phyloP scores from a whole-genome alignment of 768 basidiomycete species.

The Favolaschia claudopus region DNA sequence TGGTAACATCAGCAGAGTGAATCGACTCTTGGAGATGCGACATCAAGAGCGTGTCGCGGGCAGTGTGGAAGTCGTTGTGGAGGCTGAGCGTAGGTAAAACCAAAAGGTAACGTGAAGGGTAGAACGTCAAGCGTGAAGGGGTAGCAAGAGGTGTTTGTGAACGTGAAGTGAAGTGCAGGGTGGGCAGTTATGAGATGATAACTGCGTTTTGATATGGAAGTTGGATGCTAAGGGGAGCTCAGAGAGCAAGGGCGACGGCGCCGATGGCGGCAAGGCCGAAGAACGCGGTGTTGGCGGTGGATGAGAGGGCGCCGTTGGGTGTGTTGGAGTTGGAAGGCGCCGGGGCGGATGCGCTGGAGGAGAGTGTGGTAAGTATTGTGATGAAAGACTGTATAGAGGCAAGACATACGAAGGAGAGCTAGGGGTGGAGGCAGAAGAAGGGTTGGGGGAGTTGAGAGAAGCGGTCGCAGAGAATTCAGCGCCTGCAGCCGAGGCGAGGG shows the following conservation, averaged over 20 bases:
- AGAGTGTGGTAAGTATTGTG: background rate
- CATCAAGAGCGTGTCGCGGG: constrained; percentile 98
- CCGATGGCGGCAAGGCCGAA: constrained; percentile 52
- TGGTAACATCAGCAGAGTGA: constrained; percentile 94
- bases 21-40: constrained; percentile 98
- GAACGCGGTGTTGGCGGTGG: constrained; percentile 43
- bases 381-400: constrained; percentile 27
- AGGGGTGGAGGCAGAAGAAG: constrained; percentile 26
- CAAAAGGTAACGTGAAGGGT: too few species aligned
- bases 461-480: constrained; percentile 29
- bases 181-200: too few species aligned
- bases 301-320: constrained; percentile 29
- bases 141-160: too few species aligned
- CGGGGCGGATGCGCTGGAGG: constrained; percentile 9
- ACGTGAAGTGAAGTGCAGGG: too few species aligned
- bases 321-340: constrained; percentile 20
- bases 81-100: too few species aligned
- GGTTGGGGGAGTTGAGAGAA: constrained; percentile 10
- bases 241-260: constrained; percentile 54
- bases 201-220: too few species aligned
- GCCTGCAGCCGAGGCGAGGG: constrained; percentile 46
- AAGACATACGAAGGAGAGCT: constrained; percentile 42
- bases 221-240: too few species aligned
- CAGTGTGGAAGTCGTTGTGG: constrained; percentile 95
- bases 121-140: too few species aligned